Evolutionary conservation across 2,329 filamentous ascomycete species (phyloP), one percentile per base, ranked within the genome.

Genomic region (Salinomyces thailandicus): DNA sequence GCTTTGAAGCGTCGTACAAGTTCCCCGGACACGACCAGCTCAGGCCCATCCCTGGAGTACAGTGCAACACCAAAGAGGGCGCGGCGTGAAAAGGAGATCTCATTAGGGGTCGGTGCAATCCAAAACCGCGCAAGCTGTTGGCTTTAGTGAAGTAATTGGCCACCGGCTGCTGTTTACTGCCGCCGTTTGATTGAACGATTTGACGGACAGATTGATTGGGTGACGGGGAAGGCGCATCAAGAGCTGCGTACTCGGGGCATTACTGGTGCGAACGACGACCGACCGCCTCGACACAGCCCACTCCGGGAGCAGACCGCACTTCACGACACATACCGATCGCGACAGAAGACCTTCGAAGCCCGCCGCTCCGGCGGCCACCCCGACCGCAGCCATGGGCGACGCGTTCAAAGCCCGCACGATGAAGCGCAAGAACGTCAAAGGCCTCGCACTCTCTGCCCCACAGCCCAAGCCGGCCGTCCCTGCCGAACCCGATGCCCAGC

Each of bases 401-500:
- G 62, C 66, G 37, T 77, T 79, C 62, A 72, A 77, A 59, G 68
- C 72, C 39, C 69, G 74, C 59, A 93, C 91, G 44, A 82, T 98
- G 79, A 96, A 95, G 79, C 81, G 89, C 72, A 95, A 96, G 76
- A 98, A 98, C 61, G 82, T 93, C 63, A 96, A 96, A 68, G 89
- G 87, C 24, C 79, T 98, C 34, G 87, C 86, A 49, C 71, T 98
- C 57, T 87, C 77, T 54, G 79, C 84, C 33, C 78, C 81, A 33
- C 78, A 81, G 16, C 80, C 85, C 28, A 85, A 85, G 46, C 55
- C 69, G 44, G 68, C 75, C 33, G 75, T 79, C 36, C 79, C 84
- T 18, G 80, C 84, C 31, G 81, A 85, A 52, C 79, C 77, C 42
- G 83, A 81, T 55, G 59, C 70, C 31, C 76, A 78, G 53, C 63